These are phyloP conservation scores for Microbotryum lychnidis-dioicae DNA, from an alignment of 1,284 basidiomycete species.

Conservation along the genomic window DNA sequence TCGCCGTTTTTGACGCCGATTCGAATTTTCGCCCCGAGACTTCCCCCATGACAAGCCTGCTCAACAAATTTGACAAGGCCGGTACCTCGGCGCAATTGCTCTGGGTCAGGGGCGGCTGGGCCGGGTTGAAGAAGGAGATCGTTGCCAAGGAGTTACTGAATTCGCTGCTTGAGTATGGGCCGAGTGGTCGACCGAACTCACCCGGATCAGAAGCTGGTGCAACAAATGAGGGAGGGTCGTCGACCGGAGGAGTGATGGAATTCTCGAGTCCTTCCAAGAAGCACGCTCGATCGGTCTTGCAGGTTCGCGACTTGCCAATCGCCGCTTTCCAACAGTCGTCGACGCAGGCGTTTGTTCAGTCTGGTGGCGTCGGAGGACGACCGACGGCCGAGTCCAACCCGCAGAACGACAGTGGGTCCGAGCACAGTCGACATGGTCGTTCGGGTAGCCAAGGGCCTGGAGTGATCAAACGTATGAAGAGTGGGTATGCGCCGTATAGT, in stretches of 20 bases:
- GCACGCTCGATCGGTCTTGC: conserved; percentile 42
- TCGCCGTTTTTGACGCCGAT: conserved; percentile 78
- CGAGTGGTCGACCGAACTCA: no score
- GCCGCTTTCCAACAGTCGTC: conserved; percentile 56
- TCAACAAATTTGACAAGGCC: conserved; percentile 70
- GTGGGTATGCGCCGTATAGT: no score
- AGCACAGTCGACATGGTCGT: no score
- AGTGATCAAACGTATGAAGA: no score
- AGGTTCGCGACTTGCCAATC: conserved; percentile 55
- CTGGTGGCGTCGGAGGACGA: conserved; percentile 2
- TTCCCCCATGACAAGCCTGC: conserved; percentile 65
- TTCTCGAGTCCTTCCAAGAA: conserved; percentile 10
- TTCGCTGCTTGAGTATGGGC: conserved; percentile 8
- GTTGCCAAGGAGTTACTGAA: neutral
- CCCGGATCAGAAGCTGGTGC: no score
- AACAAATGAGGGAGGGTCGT: no score
- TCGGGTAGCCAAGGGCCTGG: no score
- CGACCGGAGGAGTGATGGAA: neutral
- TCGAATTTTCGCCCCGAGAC: conserved; percentile 53
- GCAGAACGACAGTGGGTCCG: no score
- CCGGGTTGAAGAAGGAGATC: conserved; percentile 45
- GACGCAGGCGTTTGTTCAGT: conserved; percentile 41
- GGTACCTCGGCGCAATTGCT: conserved; percentile 58
- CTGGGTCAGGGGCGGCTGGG: conserved; percentile 74
- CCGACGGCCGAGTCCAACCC: conserved; percentile 11